A percentile compares a stretch with the other conserved stretches of the same genome.
phyloP scores from a whole-genome alignment of 1,139 yeast genomes.

The Geotrichum aggregatum region DNA sequence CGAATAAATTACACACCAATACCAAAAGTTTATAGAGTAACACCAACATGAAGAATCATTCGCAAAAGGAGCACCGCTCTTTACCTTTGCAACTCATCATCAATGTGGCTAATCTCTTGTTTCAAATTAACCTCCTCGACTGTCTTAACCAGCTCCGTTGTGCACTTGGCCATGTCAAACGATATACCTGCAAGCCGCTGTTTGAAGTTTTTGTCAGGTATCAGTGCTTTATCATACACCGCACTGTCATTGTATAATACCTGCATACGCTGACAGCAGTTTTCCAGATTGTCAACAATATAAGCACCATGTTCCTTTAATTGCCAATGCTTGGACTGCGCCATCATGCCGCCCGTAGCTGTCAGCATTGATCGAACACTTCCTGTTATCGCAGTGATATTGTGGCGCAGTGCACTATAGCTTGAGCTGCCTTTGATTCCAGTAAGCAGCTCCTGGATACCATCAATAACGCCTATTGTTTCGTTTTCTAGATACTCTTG shows the following conservation, averaged over 20 bases:
- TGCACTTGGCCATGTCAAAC: slow-evolving; percentile 92
- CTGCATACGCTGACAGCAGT: slow-evolving; percentile 71
- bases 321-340: slow-evolving; percentile 69
- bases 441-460: slow-evolving; percentile 72
- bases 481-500: slow-evolving; percentile 86
- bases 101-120: slow-evolving; percentile 56
- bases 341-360: slow-evolving; percentile 85
- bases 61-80: not conserved
- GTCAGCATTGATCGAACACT: slow-evolving; percentile 86
- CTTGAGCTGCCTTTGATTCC: slow-evolving; percentile 54
- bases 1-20: not conserved
- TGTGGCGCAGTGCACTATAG: slow-evolving; percentile 65
- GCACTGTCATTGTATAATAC: slow-evolving; percentile 33
- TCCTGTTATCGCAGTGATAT: slow-evolving; percentile 66
- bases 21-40: not conserved
- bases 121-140: slow-evolving; percentile 91
- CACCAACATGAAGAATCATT: not conserved
- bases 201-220: slow-evolving; percentile 84
- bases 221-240: slow-evolving; percentile 35
- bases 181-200: slow-evolving; percentile 94
- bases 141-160: slow-evolving; percentile 90
- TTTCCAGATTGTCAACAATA: slow-evolving; percentile 81
- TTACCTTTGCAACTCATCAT: slow-evolving; percentile 16
- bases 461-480: slow-evolving; percentile 84
- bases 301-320: slow-evolving; percentile 87